These are phyloP conservation scores for Eutrema salsugineum DNA, from an alignment of 441 rosid genomes.

Conservation along the genomic window DNA sequence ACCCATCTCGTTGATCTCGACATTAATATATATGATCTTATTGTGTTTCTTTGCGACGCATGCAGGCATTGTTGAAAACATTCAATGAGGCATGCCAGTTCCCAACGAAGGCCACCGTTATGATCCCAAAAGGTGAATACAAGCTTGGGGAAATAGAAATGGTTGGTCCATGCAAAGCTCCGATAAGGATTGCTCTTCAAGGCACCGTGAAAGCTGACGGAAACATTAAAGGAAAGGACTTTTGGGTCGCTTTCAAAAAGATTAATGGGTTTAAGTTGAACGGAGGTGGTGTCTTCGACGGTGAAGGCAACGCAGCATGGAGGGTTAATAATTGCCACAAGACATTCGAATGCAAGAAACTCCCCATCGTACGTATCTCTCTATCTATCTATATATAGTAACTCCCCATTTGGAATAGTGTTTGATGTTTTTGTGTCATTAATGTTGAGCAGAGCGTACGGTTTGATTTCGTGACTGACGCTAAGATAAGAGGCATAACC, in stretches of 20 bases:
- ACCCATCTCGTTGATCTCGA: not conserved
- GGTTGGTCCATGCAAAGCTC: conserved; percentile 52
- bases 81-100: conserved; percentile 53
- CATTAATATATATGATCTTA: not conserved
- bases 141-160: conserved; percentile 21
- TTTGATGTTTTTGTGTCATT: conserved; percentile 2
- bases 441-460: conserved; percentile 12
- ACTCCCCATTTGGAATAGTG: too few species aligned
- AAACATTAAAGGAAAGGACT: not conserved
- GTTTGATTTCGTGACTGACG: conserved; percentile 9
- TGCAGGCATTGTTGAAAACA: conserved; percentile 37
- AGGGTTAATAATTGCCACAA: conserved; percentile 27
- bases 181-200: conserved; percentile 31
- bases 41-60: not conserved
- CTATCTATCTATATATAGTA: too few species aligned
- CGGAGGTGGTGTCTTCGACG: conserved; percentile 62
- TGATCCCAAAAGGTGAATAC: conserved; percentile 48
- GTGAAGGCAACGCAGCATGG: conserved; percentile 56
- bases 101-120: conserved; percentile 23
- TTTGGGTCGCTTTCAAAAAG: conserved; percentile 44
- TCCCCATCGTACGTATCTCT: conserved; percentile 39
- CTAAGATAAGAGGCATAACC: conserved; percentile 21
- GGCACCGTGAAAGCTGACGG: conserved; percentile 48
- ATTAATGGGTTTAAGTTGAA: conserved; percentile 34
- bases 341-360: conserved; percentile 25